Evolutionary conservation across 2,329 filamentous ascomycete genomes (phyloP).

Genomic region (Sporothrix protearum): DNA sequence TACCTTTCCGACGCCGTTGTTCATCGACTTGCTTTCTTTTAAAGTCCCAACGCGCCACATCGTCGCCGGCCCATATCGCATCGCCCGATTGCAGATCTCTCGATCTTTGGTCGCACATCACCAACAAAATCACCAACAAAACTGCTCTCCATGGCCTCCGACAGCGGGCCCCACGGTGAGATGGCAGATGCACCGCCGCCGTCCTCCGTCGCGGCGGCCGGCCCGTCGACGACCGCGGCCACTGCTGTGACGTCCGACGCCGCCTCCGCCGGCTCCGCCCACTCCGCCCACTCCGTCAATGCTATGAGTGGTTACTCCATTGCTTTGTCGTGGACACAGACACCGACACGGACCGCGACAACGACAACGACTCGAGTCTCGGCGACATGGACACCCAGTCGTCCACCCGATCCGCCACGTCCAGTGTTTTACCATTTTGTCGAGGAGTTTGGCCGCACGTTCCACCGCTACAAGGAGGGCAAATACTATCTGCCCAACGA

Average conservation of each 20-base stretch:
- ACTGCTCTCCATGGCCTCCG: background rate
- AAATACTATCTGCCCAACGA: constrained; percentile 26
- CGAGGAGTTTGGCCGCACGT: constrained; percentile 25
- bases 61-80: background rate
- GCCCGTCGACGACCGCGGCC: background rate
- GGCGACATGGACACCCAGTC: constrained; percentile 21
- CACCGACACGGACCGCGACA: background rate
- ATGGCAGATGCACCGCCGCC: background rate
- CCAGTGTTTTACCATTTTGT: constrained; percentile 22
- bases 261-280: background rate
- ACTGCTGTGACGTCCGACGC: background rate
- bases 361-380: constrained; percentile 19
- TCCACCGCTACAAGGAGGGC: constrained; percentile 26
- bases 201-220: background rate
- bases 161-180: background rate
- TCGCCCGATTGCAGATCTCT: background rate
- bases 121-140: background rate
- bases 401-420: constrained; percentile 21
- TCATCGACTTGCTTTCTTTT: background rate
- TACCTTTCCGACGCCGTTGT: background rate
- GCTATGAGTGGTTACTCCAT: constrained; percentile 24
- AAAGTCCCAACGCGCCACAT: background rate
- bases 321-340: constrained; percentile 14
- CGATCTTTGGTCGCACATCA: background rate
- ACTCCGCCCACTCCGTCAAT: constrained; percentile 7